Conservation (phyloP, 768 basidiomycete genomes). For the Lactarius sanguifluus region DNA sequence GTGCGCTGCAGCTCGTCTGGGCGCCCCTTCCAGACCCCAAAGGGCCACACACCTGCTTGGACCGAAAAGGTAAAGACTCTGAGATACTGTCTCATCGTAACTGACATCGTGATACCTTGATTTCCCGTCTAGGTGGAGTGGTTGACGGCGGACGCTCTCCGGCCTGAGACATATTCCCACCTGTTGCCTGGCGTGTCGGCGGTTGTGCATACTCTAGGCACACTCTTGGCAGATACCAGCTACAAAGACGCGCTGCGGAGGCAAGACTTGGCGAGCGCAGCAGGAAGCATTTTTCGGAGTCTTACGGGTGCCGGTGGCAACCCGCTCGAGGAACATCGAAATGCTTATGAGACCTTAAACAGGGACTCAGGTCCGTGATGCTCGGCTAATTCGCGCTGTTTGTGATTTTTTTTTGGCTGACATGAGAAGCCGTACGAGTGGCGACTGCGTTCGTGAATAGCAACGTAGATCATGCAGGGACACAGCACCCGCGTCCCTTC, state of each 20-base stretch:
- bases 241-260: constrained; percentile 77
- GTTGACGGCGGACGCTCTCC: constrained; percentile 80
- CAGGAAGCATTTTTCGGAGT: constrained; percentile 48
- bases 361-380: constrained; percentile 76
- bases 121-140: constrained; percentile 67
- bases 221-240: constrained; percentile 71
- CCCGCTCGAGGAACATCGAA: constrained; percentile 53
- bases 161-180: constrained; percentile 68
- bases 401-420: constrained; percentile 11
- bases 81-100: constrained; percentile 16
- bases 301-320: constrained; percentile 43
- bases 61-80: constrained; percentile 55
- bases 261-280: constrained; percentile 54
- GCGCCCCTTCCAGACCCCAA: constrained; percentile 79
- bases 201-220: constrained; percentile 93
- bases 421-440: constrained; percentile 59
- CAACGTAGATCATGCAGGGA: constrained; percentile 38
- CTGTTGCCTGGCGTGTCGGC: constrained; percentile 67
- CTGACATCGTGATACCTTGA: constrained; percentile 15
- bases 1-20: constrained; percentile 70
- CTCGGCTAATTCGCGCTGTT: constrained; percentile 6
- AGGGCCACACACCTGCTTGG: constrained; percentile 90
- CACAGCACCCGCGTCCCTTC: constrained; percentile 56
- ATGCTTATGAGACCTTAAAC: constrained; percentile 80
- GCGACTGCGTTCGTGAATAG: constrained; percentile 72